phyloP scores from a whole-genome alignment of 805 yeast genomes.

The Priceomyces carsonii region DNA sequence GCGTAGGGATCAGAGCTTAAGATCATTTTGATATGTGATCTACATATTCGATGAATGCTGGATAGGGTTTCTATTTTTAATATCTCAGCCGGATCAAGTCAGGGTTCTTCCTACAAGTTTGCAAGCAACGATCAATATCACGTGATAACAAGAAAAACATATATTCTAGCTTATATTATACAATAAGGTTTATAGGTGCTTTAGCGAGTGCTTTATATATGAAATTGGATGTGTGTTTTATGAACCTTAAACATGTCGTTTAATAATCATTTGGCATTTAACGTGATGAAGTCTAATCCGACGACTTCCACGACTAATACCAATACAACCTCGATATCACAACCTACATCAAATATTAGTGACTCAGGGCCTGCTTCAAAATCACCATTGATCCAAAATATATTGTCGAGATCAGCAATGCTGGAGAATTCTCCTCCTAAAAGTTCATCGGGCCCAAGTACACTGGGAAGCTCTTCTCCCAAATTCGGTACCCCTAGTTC shows the following conservation, averaged over 20 bases:
- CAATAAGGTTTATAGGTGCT: too few relatives aligned
- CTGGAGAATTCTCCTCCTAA: conserved; percentile 12
- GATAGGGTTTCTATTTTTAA: too few relatives aligned
- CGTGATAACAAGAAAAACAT: too few relatives aligned
- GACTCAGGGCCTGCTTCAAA: conserved; percentile 8
- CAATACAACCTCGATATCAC: conserved; percentile 23
- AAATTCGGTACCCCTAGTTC: conserved; percentile 9
- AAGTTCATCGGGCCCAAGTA: conserved; percentile 5
- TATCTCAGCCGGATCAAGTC: too few relatives aligned
- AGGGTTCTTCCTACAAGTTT: too few relatives aligned
- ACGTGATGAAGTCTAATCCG: conserved; percentile 38
- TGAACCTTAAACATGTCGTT: conserved; percentile 32
- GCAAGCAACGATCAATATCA: too few relatives aligned
- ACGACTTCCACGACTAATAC: conserved; percentile 44
- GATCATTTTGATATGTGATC: too few relatives aligned
- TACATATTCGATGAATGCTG: too few relatives aligned
- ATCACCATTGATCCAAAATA: conserved; percentile 19
- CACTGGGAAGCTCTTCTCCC: conserved; percentile 7
- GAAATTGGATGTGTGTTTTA: too few relatives aligned
- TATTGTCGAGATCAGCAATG: conserved; percentile 12
- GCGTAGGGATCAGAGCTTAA: too few relatives aligned
- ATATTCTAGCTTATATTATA: too few relatives aligned
- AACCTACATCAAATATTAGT: conserved; percentile 8
- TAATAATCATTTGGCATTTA: conserved; percentile 32
- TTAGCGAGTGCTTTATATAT: too few relatives aligned